Evolutionary conservation across 176 grass and related monocot species (phyloP).

Genomic region (Hsuehochloa calcarea): DNA sequence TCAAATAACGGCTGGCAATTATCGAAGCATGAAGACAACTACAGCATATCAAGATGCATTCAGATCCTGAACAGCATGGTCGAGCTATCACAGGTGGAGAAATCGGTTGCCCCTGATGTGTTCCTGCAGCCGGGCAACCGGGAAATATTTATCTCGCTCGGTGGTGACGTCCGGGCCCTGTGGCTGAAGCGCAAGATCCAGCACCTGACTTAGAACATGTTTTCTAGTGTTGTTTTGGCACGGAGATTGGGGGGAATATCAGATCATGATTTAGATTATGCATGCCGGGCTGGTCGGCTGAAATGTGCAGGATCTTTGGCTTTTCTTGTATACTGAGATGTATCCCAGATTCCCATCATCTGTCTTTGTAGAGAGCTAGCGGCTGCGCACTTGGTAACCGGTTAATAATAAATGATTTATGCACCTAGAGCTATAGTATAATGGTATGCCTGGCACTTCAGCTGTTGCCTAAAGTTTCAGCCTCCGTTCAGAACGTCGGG

Average conservation of each 20-base stretch:
- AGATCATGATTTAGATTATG: constrained; percentile 24
- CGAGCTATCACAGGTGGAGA: constrained; percentile 69
- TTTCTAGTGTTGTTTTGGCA: background rate
- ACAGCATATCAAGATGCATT: constrained; percentile 59
- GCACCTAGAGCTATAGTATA: background rate
- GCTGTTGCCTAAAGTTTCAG: background rate
- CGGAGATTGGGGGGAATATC: constrained; percentile 17
- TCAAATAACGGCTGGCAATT: constrained; percentile 44
- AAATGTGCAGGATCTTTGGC: constrained; percentile 30
- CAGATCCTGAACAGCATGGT: constrained; percentile 67
- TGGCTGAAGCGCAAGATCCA: constrained; percentile 81
- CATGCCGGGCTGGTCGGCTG: background rate
- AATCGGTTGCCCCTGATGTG: constrained; percentile 71
- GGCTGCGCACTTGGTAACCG: background rate
- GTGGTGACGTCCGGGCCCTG: constrained; percentile 53
- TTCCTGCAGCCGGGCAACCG: constrained; percentile 57
- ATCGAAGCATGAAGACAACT: constrained; percentile 46
- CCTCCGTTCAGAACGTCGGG: background rate
- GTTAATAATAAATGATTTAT: constrained; percentile 43
- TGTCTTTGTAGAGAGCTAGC: constrained; percentile 46
- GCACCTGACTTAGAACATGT: constrained; percentile 39
- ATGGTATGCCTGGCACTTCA: background rate
- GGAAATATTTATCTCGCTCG: constrained; percentile 68
- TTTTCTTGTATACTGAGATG: constrained; percentile 54
- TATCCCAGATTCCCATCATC: constrained; percentile 31